phyloP scores from a whole-genome alignment of 176 grass and related monocot species.

The Avena insularis region DNA sequence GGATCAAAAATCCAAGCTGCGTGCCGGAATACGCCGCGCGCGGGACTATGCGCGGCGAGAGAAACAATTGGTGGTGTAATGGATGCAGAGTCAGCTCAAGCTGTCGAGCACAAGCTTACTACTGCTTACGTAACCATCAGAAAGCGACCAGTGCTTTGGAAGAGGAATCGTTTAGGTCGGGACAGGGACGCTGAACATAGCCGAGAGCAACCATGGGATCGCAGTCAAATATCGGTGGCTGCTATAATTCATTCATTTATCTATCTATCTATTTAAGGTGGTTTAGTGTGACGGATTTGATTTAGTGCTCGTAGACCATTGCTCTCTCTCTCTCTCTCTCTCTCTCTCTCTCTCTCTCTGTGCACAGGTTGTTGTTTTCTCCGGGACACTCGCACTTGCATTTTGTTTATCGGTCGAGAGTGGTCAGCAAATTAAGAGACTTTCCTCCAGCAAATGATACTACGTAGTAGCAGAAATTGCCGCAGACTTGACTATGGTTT shows the following conservation, averaged over 20 bases:
- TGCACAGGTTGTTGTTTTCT: conserved; percentile 5
- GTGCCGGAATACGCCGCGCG: neutral
- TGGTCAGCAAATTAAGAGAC: neutral
- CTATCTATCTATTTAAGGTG: neutral
- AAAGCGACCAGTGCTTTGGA: conserved; percentile 23
- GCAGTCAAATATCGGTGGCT: conserved; percentile 17
- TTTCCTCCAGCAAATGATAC: conserved; percentile 2
- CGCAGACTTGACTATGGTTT: neutral
- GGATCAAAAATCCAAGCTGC: neutral
- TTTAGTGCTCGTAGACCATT: neutral
- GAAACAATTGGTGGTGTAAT: neutral
- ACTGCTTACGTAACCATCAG: conserved; percentile 6
- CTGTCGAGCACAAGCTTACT: conserved; percentile 28
- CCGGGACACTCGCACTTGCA: neutral
- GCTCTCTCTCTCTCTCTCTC: conserved; percentile 3
- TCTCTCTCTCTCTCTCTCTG: too few relatives aligned
- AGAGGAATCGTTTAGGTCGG: neutral
- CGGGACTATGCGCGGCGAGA: neutral
- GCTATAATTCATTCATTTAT: neutral
- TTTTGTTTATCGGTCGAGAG: neutral
- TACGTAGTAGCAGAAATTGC: neutral
- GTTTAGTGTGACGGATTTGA: neutral
- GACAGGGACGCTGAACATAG: neutral
- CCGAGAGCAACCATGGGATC: neutral
- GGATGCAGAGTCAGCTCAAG: conserved; percentile 9